Percentiles rank a stretch among this genome's conserved stretches.
Conservation (phyloP, 2,329 filamentous ascomycete species). For the Whalleya microplaca region DNA sequence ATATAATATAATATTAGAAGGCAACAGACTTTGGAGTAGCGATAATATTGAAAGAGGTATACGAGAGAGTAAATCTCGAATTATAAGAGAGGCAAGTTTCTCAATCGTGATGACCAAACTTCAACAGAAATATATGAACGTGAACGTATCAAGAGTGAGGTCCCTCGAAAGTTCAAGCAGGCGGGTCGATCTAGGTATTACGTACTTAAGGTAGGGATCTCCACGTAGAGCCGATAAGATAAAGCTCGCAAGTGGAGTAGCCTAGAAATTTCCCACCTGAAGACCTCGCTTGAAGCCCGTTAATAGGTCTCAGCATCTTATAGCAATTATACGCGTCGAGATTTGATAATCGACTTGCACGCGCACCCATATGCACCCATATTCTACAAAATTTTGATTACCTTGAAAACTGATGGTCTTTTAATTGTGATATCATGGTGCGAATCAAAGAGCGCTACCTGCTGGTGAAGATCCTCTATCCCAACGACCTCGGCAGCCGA, state of each 20-base stretch:
- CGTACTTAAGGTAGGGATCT: too few relatives aligned
- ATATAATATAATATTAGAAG: too few relatives aligned
- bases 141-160: too few relatives aligned
- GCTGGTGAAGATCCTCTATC: slow-evolving; percentile 91
- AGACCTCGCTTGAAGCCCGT: too few relatives aligned
- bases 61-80: too few relatives aligned
- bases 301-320: background rate
- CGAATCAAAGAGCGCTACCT: slow-evolving; percentile 96
- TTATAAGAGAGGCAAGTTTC: too few relatives aligned
- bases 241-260: slow-evolving; percentile 21
- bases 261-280: slow-evolving; percentile 22
- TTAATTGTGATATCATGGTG: slow-evolving; percentile 66
- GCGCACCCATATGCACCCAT: background rate
- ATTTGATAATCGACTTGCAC: background rate
- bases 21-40: too few relatives aligned
- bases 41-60: too few relatives aligned
- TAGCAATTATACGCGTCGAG: background rate
- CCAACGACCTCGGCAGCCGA: slow-evolving; percentile 53
- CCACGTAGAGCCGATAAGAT: slow-evolving; percentile 34
- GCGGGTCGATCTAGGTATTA: too few relatives aligned
- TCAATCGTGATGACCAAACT: too few relatives aligned
- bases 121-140: too few relatives aligned
- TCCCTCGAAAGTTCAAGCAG: too few relatives aligned
- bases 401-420: background rate
- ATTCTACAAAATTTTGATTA: background rate